Conservation (phyloP, 768 basidiomycete genomes). For the Tricholoma furcatifolium region DNA sequence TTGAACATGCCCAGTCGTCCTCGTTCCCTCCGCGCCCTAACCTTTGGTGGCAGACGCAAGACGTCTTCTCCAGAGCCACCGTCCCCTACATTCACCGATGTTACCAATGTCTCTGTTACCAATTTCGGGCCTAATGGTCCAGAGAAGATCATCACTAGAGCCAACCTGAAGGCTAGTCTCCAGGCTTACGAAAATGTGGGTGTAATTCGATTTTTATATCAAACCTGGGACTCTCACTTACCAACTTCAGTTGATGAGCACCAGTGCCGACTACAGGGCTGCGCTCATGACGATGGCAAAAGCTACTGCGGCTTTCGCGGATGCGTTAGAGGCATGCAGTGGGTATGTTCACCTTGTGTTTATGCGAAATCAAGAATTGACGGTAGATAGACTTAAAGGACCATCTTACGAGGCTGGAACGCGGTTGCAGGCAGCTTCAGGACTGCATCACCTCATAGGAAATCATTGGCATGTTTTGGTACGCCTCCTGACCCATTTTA, state of each 20-base stretch:
- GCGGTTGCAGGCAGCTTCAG: conserved; percentile 81
- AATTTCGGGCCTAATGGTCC: conserved; percentile 76
- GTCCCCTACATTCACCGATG: conserved; percentile 83
- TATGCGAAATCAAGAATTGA: conserved; percentile 1
- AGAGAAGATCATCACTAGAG: conserved; percentile 78
- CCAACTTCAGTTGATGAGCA: conserved; percentile 60
- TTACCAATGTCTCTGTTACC: conserved; percentile 75
- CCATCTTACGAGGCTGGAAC: conserved; percentile 80
- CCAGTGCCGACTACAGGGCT: conserved; percentile 76
- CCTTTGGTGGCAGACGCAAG: conserved; percentile 44
- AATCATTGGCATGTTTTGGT: conserved; percentile 94
- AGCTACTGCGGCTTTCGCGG: conserved; percentile 82
- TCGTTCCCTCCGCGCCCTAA: conserved; percentile 55
- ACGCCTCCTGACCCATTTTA: conserved; percentile 25
- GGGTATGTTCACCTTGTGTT: conserved; percentile 46
- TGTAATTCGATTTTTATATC: conserved; percentile 11
- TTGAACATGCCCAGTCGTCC: conserved; percentile 48
- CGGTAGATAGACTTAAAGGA: conserved; percentile 60
- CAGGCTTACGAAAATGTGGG: conserved; percentile 82
- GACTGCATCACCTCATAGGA: conserved; percentile 86
- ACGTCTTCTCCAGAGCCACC: conserved; percentile 56
- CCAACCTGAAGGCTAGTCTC: conserved; percentile 73
- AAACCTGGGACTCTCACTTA: not conserved
- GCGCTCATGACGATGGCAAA: conserved; percentile 81
- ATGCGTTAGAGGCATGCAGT: conserved; percentile 82